Evolutionary conservation across 1,139 yeast genomes (phyloP), one percentile per base, ranked within the genome.

Genomic region (Debaryomyces psychrophilus): DNA sequence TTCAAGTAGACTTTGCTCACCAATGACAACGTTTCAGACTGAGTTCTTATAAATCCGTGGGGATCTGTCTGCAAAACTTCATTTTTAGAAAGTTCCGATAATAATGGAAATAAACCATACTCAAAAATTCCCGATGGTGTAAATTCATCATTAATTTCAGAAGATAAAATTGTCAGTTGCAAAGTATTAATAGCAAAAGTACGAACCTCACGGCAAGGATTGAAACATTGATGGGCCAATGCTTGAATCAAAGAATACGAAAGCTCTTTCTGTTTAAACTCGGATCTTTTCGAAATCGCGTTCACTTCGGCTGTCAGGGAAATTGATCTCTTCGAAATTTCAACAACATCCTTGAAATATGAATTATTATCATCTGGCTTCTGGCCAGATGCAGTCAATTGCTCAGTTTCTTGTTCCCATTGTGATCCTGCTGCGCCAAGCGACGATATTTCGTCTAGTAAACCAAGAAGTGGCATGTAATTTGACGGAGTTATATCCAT

Each of bases 171-270:
- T 29, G 79, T 60, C 47, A 68, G 60, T 56, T 82, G 82, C 57
- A 90, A 68, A 14, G 78, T 60, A 47, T 76, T 68, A 48, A 86
- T 62, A 0, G 96, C 93, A 62, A 73, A 80, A 0, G 77, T 67
- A 39, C 97, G 73, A 9, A 90, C 73, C 59, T 87, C 90, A 31
- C 89, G 76, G 61, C 96, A 88, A 8, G 96, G 96, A 57, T 90
- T 90, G 62, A 87, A 79, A 61, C 97, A 88, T 64, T 90, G 97
- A 56, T 87, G 92, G 0, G 95, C 90, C 48, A 90, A 73, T 0
- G 95, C 93, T 60, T 88, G 93, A 26, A 85, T 70, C 49, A 85
- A 67, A 1, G 92, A 85, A 53, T 83, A 81, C 48, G 80, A 68
- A 31, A 68, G 55, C n/a, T 69, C 71, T 15, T 69, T 65, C 9